Conservation (phyloP, 345 rosid species). For the Boechera divaricarpa region DNA sequence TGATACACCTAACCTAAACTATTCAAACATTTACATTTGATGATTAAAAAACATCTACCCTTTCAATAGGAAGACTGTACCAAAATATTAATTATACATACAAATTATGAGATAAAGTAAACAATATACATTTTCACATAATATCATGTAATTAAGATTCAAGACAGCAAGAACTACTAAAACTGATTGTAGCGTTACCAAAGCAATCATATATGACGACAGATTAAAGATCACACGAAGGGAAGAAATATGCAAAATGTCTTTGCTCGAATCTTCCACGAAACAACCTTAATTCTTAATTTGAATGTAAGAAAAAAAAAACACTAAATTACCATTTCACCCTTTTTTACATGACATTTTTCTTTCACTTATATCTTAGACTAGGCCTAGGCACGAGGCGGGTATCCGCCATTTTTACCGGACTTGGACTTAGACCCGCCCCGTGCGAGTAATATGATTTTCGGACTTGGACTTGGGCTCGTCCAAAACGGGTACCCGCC, state of each 20-base stretch:
- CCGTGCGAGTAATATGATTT: no score
- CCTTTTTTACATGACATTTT: background rate
- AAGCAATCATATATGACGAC: slow-evolving; percentile 4
- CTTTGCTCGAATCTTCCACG: slow-evolving; percentile 42
- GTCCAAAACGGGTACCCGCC: no score
- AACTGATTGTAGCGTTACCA: background rate
- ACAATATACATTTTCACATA: background rate
- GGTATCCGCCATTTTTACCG: no score
- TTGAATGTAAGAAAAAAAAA: background rate
- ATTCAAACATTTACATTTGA: slow-evolving; percentile 4
- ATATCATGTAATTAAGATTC: background rate
- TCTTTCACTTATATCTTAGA: background rate
- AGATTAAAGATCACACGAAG: background rate
- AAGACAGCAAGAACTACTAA: slow-evolving; percentile 2
- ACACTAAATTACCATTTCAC: slow-evolving; percentile 1
- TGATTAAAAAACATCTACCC: background rate
- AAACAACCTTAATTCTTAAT: slow-evolving; percentile 22
- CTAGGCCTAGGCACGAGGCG: background rate
- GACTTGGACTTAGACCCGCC: no score
- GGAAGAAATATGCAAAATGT: slow-evolving; percentile 16
- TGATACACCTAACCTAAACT: slow-evolving; percentile 29
- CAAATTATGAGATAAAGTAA: background rate
- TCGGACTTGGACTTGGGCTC: no score
- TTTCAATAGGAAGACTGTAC: background rate
- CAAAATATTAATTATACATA: background rate